A percentile compares a stretch with the other conserved stretches of the same genome.
phyloP scores from a whole-genome alignment of 2,329 filamentous ascomycete species.

The Fusarium armeniacum region DNA sequence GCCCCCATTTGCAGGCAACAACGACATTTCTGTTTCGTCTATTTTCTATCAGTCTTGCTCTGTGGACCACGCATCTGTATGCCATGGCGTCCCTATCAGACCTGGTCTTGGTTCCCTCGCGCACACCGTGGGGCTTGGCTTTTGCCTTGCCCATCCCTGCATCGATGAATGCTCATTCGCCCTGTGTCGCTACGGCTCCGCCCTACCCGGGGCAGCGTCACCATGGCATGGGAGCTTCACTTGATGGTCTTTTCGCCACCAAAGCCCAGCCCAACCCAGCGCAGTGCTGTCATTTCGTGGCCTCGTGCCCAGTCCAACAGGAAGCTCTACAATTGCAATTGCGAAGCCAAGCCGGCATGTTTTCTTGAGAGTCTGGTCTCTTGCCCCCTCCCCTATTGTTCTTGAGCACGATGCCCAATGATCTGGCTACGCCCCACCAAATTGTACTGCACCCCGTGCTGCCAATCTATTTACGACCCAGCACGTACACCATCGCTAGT shows the following conservation, averaged over 20 bases:
- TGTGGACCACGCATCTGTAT: neutral
- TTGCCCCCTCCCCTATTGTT: conserved; percentile 21
- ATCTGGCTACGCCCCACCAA: conserved; percentile 41
- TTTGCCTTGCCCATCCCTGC: conserved; percentile 39
- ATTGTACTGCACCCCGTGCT: conserved; percentile 36
- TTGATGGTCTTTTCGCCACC: conserved; percentile 40
- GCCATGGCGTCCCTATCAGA: conserved; percentile 9
- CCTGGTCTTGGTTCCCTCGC: conserved; percentile 33
- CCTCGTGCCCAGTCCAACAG: conserved; percentile 23
- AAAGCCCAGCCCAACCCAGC: conserved; percentile 13
- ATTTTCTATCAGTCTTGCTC: conserved; percentile 31
- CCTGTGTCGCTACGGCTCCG: conserved; percentile 34
- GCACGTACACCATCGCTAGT: conserved; percentile 37
- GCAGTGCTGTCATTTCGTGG: conserved; percentile 32
- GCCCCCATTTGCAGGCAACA: conserved; percentile 43
- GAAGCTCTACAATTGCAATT: conserved; percentile 27
- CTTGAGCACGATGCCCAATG: conserved; percentile 46
- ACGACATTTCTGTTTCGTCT: conserved; percentile 25
- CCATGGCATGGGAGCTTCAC: conserved; percentile 34
- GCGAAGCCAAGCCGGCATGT: conserved; percentile 23
- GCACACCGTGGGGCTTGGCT: conserved; percentile 44
- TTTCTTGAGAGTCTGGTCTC: conserved; percentile 37
- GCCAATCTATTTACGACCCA: conserved; percentile 24
- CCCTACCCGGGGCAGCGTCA: conserved; percentile 38
- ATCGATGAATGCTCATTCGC: conserved; percentile 35